Evolutionary conservation across 106 monocot species (phyloP).

Genomic region (Vanilla planifolia): DNA sequence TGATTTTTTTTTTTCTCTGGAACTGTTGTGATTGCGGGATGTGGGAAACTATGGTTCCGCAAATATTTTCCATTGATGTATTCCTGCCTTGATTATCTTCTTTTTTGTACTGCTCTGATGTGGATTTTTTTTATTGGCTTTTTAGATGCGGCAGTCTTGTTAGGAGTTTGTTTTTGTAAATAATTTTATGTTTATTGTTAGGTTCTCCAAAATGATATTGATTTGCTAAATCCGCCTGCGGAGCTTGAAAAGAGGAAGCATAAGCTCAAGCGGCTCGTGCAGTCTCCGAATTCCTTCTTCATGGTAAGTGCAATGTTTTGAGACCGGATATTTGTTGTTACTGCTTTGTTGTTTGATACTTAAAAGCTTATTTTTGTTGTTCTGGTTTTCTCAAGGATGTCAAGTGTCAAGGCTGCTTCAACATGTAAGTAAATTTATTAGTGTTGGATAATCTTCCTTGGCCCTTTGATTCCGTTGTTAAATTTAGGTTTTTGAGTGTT

Average conservation of each 20-base stretch:
- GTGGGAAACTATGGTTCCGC: too few species aligned
- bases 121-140: too few species aligned
- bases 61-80: too few species aligned
- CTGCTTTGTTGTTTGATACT: background rate
- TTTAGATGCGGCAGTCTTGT: too few species aligned
- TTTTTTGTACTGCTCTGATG: too few species aligned
- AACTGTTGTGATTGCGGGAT: too few species aligned
- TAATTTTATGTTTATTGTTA: constrained; percentile 16
- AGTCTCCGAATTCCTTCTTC: constrained; percentile 59
- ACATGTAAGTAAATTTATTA: constrained; percentile 38
- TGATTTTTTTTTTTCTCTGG: too few species aligned
- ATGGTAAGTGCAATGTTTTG: constrained; percentile 26
- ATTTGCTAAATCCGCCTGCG: constrained; percentile 52
- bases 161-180: too few species aligned
- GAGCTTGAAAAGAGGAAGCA: constrained; percentile 60
- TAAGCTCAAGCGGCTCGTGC: constrained; percentile 64
- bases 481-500: background rate
- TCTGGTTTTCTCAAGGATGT: constrained; percentile 36
- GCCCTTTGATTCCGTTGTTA: background rate
- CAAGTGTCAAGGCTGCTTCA: constrained; percentile 66
- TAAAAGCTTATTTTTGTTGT: background rate
- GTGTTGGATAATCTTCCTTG: background rate
- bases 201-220: constrained; percentile 63
- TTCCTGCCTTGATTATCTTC: too few species aligned
- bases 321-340: background rate